A percentile compares a stretch with the other conserved stretches of the same genome.
These are phyloP conservation scores for Lanmaoa pseudosensibilis DNA, from an alignment of 768 basidiomycete species.

Conservation along the genomic window DNA sequence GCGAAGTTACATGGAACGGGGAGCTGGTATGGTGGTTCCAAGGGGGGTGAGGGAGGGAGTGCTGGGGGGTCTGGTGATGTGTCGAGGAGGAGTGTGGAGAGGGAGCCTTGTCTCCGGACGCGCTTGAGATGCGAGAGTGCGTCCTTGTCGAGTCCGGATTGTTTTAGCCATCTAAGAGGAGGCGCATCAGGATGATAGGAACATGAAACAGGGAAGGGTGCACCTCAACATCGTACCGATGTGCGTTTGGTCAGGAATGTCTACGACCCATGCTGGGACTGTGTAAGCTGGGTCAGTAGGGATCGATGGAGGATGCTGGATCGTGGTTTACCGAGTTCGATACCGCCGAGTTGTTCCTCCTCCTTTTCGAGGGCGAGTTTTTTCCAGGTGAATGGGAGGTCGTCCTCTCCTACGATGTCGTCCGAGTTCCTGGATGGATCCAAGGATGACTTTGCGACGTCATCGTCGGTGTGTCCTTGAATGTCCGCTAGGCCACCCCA, in stretches of 20 bases:
- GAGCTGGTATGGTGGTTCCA: conserved; percentile 53
- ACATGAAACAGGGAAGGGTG: conserved; percentile 3
- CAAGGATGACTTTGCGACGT: not conserved
- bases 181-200: not conserved
- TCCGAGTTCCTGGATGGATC: conserved; percentile 39
- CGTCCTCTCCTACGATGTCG: conserved; percentile 53
- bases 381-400: conserved; percentile 65
- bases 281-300: not conserved
- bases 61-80: conserved; percentile 42
- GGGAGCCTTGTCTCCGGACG: conserved; percentile 53
- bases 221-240: conserved; percentile 67
- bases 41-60: conserved; percentile 49
- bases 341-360: conserved; percentile 59
- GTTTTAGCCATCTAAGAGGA: conserved; percentile 64
- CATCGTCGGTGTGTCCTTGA: not conserved
- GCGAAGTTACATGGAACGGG: conserved; percentile 69
- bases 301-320: not conserved
- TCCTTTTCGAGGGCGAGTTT: conserved; percentile 55
- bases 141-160: conserved; percentile 56
- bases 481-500: conserved; percentile 8
- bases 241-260: conserved; percentile 60
- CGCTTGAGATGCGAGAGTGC: conserved; percentile 76
- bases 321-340: conserved; percentile 39
- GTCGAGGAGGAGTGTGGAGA: conserved; percentile 56
- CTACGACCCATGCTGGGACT: conserved; percentile 80